phyloP scores from a whole-genome alignment of 2,329 filamentous ascomycete genomes.

The Ambrosiella xylebori region DNA sequence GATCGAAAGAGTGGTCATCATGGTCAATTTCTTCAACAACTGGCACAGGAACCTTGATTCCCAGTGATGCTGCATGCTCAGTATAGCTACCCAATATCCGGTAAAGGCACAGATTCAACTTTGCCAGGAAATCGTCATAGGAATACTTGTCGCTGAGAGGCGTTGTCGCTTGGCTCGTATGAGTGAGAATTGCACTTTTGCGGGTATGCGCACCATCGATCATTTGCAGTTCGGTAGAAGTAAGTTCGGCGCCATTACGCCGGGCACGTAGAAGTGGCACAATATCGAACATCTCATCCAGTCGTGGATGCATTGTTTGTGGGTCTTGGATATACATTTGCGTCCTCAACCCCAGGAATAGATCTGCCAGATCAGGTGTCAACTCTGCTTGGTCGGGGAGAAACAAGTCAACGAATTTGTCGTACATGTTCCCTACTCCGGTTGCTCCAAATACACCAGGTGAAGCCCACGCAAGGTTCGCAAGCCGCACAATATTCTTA shows the following conservation, averaged over 20 bases:
- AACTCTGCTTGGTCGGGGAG: constrained; percentile 14
- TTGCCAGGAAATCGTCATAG: constrained; percentile 22
- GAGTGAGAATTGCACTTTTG: constrained; percentile 8
- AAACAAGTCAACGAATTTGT: constrained; percentile 28
- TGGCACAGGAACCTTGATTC: constrained; percentile 21
- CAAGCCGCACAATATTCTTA: constrained; percentile 13
- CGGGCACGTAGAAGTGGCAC: constrained; percentile 7
- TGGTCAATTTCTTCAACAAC: constrained; percentile 20
- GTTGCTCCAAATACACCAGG: constrained; percentile 12
- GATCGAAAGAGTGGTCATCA: constrained; percentile 15
- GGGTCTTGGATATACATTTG: constrained; percentile 12
- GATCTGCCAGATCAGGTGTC: constrained; percentile 11
- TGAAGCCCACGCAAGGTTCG: constrained; percentile 12
- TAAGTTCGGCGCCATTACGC: constrained; percentile 7
- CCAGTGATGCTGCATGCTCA: constrained; percentile 22
- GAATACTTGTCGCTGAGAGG: constrained; percentile 14
- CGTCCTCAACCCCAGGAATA: constrained; percentile 11
- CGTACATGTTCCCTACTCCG: constrained; percentile 27
- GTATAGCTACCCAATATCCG: constrained; percentile 20
- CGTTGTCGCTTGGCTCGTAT: neutral
- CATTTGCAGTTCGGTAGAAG: constrained; percentile 10
- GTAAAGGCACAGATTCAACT: constrained; percentile 20
- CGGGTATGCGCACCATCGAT: constrained; percentile 8
- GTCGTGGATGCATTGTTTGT: constrained; percentile 4
- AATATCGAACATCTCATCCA: constrained; percentile 12